Conservation (phyloP, 805 yeast genomes). For the Brettanomyces custersianus region DNA sequence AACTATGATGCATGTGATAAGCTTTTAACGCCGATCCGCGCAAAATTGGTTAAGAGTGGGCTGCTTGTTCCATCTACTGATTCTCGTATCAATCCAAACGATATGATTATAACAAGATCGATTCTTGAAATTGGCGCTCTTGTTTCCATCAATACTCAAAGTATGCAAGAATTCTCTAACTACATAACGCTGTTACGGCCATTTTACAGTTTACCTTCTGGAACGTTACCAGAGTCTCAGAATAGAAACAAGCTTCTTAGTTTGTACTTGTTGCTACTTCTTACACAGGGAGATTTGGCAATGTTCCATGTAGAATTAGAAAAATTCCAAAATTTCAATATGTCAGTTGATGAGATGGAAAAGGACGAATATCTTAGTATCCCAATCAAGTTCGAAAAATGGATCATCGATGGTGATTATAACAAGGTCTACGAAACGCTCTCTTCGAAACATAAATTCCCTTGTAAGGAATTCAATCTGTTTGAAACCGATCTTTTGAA, state of each 20-base stretch:
- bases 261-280: slow-evolving; percentile 62
- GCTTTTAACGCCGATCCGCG: slow-evolving; percentile 62
- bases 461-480: slow-evolving; percentile 66
- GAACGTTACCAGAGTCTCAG: slow-evolving; percentile 28
- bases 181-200: slow-evolving; percentile 67
- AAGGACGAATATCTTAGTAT: slow-evolving; percentile 65
- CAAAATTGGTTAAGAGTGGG: slow-evolving; percentile 70
- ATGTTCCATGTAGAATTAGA: slow-evolving; percentile 89
- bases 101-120: slow-evolving; percentile 69
- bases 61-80: slow-evolving; percentile 57
- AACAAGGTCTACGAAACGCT: slow-evolving; percentile 76
- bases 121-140: slow-evolving; percentile 86
- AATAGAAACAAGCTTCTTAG: slow-evolving; percentile 70
- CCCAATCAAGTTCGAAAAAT: slow-evolving; percentile 83
- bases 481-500: slow-evolving; percentile 67
- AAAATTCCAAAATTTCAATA: slow-evolving; percentile 41
- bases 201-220: slow-evolving; percentile 45
- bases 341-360: slow-evolving; percentile 42
- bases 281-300: slow-evolving; percentile 78
- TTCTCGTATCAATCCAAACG: slow-evolving; percentile 40
- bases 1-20: slow-evolving; percentile 54
- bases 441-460: slow-evolving; percentile 44
- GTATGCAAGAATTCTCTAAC: slow-evolving; percentile 61
- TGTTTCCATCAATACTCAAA: slow-evolving; percentile 54
- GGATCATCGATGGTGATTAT: slow-evolving; percentile 95